These are phyloP conservation scores for Asterionellopsis glacialis DNA, from an alignment of 108 stramenopile genomes.

Conservation along the genomic window DNA sequence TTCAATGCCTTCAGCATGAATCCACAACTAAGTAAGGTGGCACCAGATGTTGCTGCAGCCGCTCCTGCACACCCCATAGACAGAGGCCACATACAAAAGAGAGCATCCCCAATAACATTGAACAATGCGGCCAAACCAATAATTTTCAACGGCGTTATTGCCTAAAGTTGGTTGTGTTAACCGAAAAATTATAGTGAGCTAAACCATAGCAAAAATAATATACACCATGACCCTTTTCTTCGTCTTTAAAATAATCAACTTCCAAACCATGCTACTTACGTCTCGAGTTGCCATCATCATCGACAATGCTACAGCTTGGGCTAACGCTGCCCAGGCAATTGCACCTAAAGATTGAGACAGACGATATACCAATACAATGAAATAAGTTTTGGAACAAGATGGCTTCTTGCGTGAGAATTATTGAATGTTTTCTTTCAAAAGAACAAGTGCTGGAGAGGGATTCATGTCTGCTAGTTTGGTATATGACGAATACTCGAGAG, in stretches of 20 bases:
- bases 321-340: slow-evolving; percentile 65
- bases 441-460: too few species aligned
- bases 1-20: slow-evolving; percentile 59
- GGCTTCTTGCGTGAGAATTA: too few species aligned
- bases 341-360: slow-evolving; percentile 9
- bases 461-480: too few species aligned
- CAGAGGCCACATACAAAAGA: slow-evolving; percentile 69
- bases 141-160: slow-evolving; percentile 75
- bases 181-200: too few species aligned
- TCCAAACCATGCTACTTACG: neutral
- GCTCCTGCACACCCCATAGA: slow-evolving; percentile 64
- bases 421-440: too few species aligned
- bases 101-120: slow-evolving; percentile 65
- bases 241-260: too few species aligned
- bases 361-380: too few species aligned
- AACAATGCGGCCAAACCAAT: slow-evolving; percentile 48
- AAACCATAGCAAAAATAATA: too few species aligned
- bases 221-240: too few species aligned
- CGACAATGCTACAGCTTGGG: slow-evolving; percentile 46
- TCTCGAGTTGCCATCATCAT: slow-evolving; percentile 72
- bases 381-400: too few species aligned
- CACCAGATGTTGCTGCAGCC: slow-evolving; percentile 70
- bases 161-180: too few species aligned
- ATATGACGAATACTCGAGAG: too few species aligned
- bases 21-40: slow-evolving; percentile 56